Conservation (phyloP, 331 rosid genomes). For the Arachis monticola region DNA sequence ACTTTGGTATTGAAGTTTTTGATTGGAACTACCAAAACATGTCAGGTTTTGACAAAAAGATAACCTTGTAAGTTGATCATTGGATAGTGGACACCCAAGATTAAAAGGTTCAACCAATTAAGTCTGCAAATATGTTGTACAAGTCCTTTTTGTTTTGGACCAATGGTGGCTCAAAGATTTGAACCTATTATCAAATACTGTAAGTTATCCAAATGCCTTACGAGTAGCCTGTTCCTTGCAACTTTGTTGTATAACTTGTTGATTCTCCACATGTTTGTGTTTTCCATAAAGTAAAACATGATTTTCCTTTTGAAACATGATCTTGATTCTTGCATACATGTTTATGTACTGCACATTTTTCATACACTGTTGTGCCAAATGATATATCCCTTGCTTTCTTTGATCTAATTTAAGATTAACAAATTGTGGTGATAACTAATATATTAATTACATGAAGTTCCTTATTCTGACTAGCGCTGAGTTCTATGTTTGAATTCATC, state of each 20-base stretch:
- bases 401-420: neutral
- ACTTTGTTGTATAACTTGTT: constrained; percentile 1
- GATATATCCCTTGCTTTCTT: constrained; percentile 15
- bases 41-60: neutral
- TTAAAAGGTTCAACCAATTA: neutral
- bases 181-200: neutral
- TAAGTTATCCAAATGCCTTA: neutral
- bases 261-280: neutral
- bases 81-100: neutral
- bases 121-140: constrained; percentile 2
- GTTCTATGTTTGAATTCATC: neutral
- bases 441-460: constrained; percentile 7
- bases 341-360: neutral
- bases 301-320: constrained; percentile 5
- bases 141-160: neutral
- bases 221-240: neutral
- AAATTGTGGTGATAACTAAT: constrained; percentile 7
- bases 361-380: neutral
- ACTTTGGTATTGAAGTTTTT: neutral
- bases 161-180: neutral
- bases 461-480: constrained; percentile 1
- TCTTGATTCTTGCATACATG: constrained; percentile 54
- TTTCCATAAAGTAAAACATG: constrained; percentile 40
- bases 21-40: neutral
- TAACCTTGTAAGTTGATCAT: constrained; percentile 1